A percentile compares a stretch with the other conserved stretches of the same genome.
phyloP scores from a whole-genome alignment of 129 eudicot genomes.

The Kitagawia praeruptora region DNA sequence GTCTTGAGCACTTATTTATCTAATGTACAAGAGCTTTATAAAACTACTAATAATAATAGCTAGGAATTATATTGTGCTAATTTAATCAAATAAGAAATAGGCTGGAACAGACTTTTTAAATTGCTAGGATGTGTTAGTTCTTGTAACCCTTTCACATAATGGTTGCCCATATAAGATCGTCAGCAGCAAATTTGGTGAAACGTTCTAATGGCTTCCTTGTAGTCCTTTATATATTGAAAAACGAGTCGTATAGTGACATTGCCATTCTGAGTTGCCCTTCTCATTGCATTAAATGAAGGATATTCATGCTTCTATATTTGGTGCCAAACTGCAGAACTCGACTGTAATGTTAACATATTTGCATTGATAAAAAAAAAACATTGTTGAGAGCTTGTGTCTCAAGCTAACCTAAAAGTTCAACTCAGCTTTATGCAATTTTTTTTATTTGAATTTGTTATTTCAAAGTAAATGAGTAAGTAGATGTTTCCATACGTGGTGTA shows the following conservation, averaged over 20 bases:
- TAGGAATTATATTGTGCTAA: neutral
- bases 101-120: neutral
- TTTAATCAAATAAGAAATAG: neutral
- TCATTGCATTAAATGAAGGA: neutral
- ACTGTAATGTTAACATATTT: neutral
- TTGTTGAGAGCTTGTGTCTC: neutral
- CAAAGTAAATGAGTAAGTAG: neutral
- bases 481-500: neutral
- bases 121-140: no score
- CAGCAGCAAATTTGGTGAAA: neutral
- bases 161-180: neutral
- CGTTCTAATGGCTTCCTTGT: neutral
- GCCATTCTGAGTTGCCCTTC: neutral
- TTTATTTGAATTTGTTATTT: neutral
- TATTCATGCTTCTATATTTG: neutral
- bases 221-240: neutral
- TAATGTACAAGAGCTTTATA: neutral
- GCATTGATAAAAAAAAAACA: neutral
- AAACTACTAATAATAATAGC: neutral
- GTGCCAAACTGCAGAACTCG: constrained; percentile 5
- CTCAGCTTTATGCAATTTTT: neutral
- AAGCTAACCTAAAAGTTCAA: neutral
- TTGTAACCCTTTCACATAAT: neutral
- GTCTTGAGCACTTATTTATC: neutral
- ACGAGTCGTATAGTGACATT: neutral